Conservation (phyloP, 2,329 filamentous ascomycete species). For the Fusarium sp. region DNA sequence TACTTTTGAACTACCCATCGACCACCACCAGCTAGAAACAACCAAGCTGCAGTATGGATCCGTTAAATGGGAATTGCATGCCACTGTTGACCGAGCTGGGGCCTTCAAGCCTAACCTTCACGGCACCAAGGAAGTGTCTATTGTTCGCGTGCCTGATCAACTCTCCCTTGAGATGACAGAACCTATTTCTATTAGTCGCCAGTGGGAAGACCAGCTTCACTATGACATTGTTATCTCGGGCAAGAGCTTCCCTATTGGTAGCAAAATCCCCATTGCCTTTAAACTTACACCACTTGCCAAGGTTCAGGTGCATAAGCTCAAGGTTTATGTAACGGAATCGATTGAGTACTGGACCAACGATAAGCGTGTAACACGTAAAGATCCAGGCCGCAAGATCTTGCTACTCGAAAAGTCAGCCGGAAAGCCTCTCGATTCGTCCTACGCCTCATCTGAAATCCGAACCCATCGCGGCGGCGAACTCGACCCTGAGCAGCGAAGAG, state of each 20-base stretch:
- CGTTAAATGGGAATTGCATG: slow-evolving; percentile 89
- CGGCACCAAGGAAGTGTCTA: slow-evolving; percentile 80
- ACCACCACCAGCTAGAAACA: slow-evolving; percentile 88
- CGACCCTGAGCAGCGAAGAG: slow-evolving; percentile 56
- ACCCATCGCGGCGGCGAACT: slow-evolving; percentile 85
- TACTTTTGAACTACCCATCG: slow-evolving; percentile 86
- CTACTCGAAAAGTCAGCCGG: slow-evolving; percentile 90
- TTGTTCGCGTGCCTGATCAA: slow-evolving; percentile 87
- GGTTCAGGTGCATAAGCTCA: slow-evolving; percentile 91
- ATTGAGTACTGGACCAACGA: slow-evolving; percentile 91
- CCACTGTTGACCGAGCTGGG: slow-evolving; percentile 83
- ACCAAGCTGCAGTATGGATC: slow-evolving; percentile 87
- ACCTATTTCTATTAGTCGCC: slow-evolving; percentile 90
- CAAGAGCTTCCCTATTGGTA: slow-evolving; percentile 90
- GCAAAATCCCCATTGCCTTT: slow-evolving; percentile 90
- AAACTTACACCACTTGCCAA: slow-evolving; percentile 93
- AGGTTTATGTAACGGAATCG: slow-evolving; percentile 89
- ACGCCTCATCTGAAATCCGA: slow-evolving; percentile 77
- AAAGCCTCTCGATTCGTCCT: slow-evolving; percentile 75
- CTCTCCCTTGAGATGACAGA: slow-evolving; percentile 90
- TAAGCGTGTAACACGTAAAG: slow-evolving; percentile 84
- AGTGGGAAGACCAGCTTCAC: slow-evolving; percentile 94
- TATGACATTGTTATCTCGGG: slow-evolving; percentile 97
- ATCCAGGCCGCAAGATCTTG: slow-evolving; percentile 83
- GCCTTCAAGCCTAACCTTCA: slow-evolving; percentile 90